Evolutionary conservation across 495 filamentous ascomycete species (phyloP).

Genomic region (Hypoxylon lienhwacheense): DNA sequence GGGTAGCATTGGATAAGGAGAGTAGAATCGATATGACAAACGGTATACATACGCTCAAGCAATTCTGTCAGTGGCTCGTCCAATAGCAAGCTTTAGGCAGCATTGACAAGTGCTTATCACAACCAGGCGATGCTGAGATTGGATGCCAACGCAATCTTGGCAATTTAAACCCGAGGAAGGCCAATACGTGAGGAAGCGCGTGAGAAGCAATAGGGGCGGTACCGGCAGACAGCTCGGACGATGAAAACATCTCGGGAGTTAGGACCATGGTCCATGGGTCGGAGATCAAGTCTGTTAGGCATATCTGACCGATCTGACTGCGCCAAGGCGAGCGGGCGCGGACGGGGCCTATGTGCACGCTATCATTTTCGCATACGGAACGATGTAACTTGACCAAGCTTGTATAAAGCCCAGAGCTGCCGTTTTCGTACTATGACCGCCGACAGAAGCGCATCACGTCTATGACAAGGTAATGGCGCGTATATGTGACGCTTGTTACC

Average conservation of each 20-base stretch:
- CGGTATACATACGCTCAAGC: slow-evolving; percentile 7
- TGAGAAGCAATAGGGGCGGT: slow-evolving; percentile 9
- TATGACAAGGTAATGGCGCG: slow-evolving; percentile 28
- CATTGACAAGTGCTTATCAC: slow-evolving; percentile 14
- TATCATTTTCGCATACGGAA: slow-evolving; percentile 7
- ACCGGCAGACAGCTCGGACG: slow-evolving; percentile 23
- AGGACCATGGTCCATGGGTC: slow-evolving; percentile 4
- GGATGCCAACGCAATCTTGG: slow-evolving; percentile 29
- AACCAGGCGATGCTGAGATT: slow-evolving; percentile 21
- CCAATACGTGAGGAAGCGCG: slow-evolving; percentile 9
- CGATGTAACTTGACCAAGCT: slow-evolving; percentile 28
- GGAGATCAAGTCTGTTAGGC: slow-evolving; percentile 24
- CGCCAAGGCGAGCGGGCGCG: slow-evolving; percentile 23
- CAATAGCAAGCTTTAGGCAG: slow-evolving; percentile 8
- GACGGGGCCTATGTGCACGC: slow-evolving; percentile 2
- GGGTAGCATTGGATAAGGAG: slow-evolving; percentile 20
- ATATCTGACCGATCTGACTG: slow-evolving; percentile 17
- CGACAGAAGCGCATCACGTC: slow-evolving; percentile 18
- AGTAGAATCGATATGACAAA: slow-evolving; percentile 8
- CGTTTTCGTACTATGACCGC: slow-evolving; percentile 24
- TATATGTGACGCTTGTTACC: slow-evolving; percentile 16
- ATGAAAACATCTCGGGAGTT: slow-evolving; percentile 24
- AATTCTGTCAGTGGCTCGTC: slow-evolving; percentile 8
- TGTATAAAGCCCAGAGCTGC: slow-evolving; percentile 31
- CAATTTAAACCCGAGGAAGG: slow-evolving; percentile 18